phyloP scores from a whole-genome alignment of 2,329 filamentous ascomycete species.

The Onygena corvina region DNA sequence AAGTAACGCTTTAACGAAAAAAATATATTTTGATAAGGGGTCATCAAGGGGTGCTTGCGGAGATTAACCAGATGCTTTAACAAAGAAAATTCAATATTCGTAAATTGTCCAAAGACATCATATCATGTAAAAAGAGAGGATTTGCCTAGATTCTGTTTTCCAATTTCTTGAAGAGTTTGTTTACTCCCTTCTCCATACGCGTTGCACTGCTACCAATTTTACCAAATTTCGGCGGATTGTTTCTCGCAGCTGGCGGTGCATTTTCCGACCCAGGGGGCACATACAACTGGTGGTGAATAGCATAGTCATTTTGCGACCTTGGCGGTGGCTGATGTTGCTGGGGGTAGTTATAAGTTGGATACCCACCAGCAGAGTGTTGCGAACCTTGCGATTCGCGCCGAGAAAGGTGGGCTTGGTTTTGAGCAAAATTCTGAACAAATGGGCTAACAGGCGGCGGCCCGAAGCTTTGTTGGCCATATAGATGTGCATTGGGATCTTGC shows the following conservation, averaged over 20 bases:
- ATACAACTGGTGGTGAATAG: conserved; percentile 38
- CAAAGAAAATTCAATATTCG: background rate
- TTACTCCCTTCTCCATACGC: conserved; percentile 26
- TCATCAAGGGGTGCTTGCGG: too few species aligned
- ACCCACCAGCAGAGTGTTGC: conserved; percentile 26
- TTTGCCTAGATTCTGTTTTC: conserved; percentile 21
- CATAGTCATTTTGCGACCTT: conserved; percentile 24
- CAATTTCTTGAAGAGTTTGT: conserved; percentile 27
- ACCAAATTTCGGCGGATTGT: background rate
- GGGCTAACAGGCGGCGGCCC: conserved; percentile 10
- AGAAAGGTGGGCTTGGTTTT: conserved; percentile 13
- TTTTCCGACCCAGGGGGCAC: conserved; percentile 34
- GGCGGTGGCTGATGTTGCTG: conserved; percentile 21
- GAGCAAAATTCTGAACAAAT: conserved; percentile 8
- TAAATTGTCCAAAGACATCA: background rate
- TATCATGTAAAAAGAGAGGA: background rate
- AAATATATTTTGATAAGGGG: background rate
- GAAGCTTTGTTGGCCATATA: conserved; percentile 25
- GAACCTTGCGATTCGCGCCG: conserved; percentile 15
- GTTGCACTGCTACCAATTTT: conserved; percentile 21
- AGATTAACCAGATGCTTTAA: background rate
- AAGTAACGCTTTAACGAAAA: background rate
- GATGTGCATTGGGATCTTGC: conserved; percentile 26
- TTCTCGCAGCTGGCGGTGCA: background rate
- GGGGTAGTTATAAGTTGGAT: conserved; percentile 34